Evolutionary conservation across 2,329 filamentous ascomycete species (phyloP).

Genomic region (Ophiocordyceps polyrhachis-furcata): DNA sequence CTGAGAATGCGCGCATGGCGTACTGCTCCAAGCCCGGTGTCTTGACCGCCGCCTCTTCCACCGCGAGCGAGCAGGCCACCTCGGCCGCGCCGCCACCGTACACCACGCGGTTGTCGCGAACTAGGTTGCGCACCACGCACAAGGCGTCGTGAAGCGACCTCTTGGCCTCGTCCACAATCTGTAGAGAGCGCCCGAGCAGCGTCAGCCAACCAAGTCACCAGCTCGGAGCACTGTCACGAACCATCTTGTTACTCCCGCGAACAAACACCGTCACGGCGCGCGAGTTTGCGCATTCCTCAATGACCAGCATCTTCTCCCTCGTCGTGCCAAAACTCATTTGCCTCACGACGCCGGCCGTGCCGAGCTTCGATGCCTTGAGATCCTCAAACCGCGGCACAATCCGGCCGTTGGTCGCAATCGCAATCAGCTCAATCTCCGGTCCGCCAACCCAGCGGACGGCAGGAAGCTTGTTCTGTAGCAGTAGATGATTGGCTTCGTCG

Average conservation of each 20-base stretch:
- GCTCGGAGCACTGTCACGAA: conserved; percentile 17
- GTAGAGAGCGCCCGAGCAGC: background rate
- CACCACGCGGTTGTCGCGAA: conserved; percentile 89
- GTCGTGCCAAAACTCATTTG: conserved; percentile 97
- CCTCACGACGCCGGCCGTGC: conserved; percentile 70
- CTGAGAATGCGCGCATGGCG: conserved; percentile 93
- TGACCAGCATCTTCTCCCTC: conserved; percentile 97
- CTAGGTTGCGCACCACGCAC: conserved; percentile 92
- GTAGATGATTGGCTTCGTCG: conserved; percentile 92
- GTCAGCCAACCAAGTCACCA: background rate
- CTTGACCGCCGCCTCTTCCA: conserved; percentile 88
- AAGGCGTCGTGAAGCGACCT: conserved; percentile 92
- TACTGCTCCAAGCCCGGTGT: conserved; percentile 97
- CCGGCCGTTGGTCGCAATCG: conserved; percentile 92
- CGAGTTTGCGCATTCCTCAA: conserved; percentile 97
- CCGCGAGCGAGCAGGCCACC: conserved; percentile 89
- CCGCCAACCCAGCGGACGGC: conserved; percentile 97
- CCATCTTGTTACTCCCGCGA: conserved; percentile 98
- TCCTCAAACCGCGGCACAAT: conserved; percentile 98
- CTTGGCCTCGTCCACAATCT: conserved; percentile 99
- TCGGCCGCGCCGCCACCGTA: conserved; percentile 95
- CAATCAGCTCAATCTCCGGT: conserved; percentile 94
- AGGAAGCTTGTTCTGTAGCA: conserved; percentile 88
- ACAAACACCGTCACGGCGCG: conserved; percentile 93
- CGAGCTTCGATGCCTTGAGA: conserved; percentile 76